Evolutionary conservation across 164 flowering plant genomes (phyloP).

Genomic region (Vitis rupestris): DNA sequence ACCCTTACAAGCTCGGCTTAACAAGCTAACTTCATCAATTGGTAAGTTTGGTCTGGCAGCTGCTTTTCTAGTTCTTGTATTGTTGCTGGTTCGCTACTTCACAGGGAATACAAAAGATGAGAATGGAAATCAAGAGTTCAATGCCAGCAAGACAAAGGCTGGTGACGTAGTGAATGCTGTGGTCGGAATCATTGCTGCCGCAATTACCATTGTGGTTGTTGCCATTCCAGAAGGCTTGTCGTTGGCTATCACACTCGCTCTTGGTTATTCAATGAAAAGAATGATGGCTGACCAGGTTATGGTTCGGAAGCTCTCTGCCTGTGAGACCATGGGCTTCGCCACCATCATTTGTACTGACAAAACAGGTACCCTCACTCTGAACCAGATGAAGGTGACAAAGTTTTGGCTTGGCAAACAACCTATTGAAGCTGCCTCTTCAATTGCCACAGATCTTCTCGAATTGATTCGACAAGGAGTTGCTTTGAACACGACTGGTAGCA

Average conservation of each 20-base stretch:
- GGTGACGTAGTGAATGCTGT: constrained; percentile 35
- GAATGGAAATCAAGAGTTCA: constrained; percentile 42
- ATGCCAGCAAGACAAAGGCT: constrained; percentile 30
- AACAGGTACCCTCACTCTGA: constrained; percentile 57
- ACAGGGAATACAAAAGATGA: constrained; percentile 36
- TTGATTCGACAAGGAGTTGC: constrained; percentile 48
- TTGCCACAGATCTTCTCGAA: constrained; percentile 24
- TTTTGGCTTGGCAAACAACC: constrained; percentile 45
- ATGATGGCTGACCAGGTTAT: constrained; percentile 37
- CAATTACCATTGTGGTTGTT: constrained; percentile 29
- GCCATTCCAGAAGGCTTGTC: constrained; percentile 37
- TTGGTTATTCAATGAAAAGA: constrained; percentile 39
- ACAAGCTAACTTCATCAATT: constrained; percentile 52
- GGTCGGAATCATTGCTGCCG: constrained; percentile 24
- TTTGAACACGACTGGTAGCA: constrained; percentile 50
- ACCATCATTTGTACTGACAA: constrained; percentile 31
- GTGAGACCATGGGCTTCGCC: constrained; percentile 35
- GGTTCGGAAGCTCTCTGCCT: constrained; percentile 37
- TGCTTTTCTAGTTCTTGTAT: constrained; percentile 39
- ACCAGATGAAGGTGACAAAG: constrained; percentile 58
- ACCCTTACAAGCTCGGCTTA: constrained; percentile 56
- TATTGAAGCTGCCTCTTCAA: constrained; percentile 9
- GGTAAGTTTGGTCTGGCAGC: constrained; percentile 54
- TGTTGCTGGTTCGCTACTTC: constrained; percentile 33
- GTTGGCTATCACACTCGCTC: constrained; percentile 32